Evolutionary conservation across 345 rosid species (phyloP).

Genomic region (Moringa oleifera): DNA sequence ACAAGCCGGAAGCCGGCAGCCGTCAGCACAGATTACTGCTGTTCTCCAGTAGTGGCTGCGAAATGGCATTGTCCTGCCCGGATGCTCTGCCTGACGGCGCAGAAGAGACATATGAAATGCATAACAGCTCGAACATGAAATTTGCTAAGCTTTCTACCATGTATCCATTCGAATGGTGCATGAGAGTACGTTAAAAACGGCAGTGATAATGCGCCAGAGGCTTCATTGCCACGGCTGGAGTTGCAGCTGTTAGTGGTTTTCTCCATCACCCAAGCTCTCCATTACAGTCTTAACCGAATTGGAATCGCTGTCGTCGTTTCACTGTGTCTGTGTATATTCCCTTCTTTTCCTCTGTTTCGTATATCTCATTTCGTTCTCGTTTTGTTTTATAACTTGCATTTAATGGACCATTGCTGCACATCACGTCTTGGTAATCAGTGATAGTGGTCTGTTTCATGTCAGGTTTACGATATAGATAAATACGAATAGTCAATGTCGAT

Average conservation of each 20-base stretch:
- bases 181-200: not conserved
- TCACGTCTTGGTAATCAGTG: too few relatives aligned
- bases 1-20: too few relatives aligned
- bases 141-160: not conserved
- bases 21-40: too few relatives aligned
- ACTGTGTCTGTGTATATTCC: not conserved
- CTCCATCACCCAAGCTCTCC: not conserved
- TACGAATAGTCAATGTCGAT: too few relatives aligned
- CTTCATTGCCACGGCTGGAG: not conserved
- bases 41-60: not conserved
- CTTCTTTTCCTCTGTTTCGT: not conserved
- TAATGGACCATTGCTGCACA: too few relatives aligned
- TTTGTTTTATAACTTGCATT: too few relatives aligned
- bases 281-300: too few relatives aligned
- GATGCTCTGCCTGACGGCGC: not conserved
- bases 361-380: too few relatives aligned
- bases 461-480: too few relatives aligned
- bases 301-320: not conserved
- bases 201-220: not conserved
- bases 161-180: not conserved
- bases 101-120: not conserved
- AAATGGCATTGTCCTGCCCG: not conserved
- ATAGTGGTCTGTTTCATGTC: too few relatives aligned
- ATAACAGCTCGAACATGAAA: not conserved
- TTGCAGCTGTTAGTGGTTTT: not conserved